Evolutionary conservation across 257 asterid species (phyloP).

Genomic region (Solanum habrochaites): DNA sequence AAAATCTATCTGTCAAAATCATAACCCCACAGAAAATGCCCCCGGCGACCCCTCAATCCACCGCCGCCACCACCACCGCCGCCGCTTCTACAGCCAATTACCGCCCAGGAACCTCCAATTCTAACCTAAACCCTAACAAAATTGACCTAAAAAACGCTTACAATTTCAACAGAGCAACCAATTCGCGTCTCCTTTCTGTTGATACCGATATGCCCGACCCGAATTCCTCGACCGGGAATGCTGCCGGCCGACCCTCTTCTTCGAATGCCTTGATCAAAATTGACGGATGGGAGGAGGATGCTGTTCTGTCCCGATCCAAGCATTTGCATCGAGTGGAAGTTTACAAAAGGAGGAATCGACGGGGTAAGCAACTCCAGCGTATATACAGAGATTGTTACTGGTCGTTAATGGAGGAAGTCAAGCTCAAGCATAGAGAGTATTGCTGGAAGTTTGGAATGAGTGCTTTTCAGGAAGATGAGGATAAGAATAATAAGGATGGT

Average conservation of each 20-base stretch:
- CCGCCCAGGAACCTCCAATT: neutral
- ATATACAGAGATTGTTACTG: conserved; percentile 71
- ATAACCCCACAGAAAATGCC: neutral
- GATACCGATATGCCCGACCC: conserved; percentile 14
- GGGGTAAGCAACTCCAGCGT: conserved; percentile 43
- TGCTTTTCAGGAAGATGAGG: conserved; percentile 55
- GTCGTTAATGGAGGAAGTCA: conserved; percentile 83
- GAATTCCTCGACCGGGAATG: neutral
- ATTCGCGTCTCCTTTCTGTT: neutral
- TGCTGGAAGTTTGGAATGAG: conserved; percentile 70
- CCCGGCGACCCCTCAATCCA: neutral
- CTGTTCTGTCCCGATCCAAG: conserved; percentile 36
- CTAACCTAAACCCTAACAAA: neutral
- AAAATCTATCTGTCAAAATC: neutral
- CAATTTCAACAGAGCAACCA: neutral
- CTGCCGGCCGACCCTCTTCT: conserved; percentile 22
- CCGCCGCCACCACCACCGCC: neutral
- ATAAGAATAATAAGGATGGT: conserved; percentile 21
- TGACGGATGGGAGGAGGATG: conserved; percentile 52
- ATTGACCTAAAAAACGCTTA: neutral
- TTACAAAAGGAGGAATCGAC: conserved; percentile 49
- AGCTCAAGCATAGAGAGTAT: conserved; percentile 42
- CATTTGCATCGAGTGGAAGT: conserved; percentile 52
- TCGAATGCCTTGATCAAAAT: conserved; percentile 13
- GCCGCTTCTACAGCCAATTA: neutral